These are phyloP conservation scores for Venturiaceae sp. DNA, from an alignment of 2,329 filamentous ascomycete genomes.

Conservation along the genomic window DNA sequence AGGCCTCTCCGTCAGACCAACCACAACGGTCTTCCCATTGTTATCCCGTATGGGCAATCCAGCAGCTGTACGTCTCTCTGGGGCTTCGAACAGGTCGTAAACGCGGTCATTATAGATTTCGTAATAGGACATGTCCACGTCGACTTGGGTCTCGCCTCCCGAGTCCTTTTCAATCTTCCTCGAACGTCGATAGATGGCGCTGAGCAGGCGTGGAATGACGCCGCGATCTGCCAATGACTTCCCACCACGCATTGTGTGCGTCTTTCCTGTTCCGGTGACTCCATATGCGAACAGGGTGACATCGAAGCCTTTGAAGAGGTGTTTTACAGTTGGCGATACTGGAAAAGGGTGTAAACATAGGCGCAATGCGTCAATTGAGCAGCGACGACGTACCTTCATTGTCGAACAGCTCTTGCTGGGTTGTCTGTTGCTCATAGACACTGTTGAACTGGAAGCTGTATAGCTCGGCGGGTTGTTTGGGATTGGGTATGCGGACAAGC, in stretches of 20 bases:
- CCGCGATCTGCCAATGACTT: slow-evolving; percentile 77
- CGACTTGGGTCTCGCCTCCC: slow-evolving; percentile 57
- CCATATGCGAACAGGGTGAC: slow-evolving; percentile 89
- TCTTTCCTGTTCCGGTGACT: slow-evolving; percentile 88
- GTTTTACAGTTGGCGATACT: slow-evolving; percentile 86
- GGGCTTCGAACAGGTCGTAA: slow-evolving; percentile 79
- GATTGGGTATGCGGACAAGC: slow-evolving; percentile 82
- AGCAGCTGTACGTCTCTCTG: slow-evolving; percentile 73
- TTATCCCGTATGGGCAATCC: slow-evolving; percentile 79
- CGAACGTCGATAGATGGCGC: slow-evolving; percentile 72
- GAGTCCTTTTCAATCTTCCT: slow-evolving; percentile 80
- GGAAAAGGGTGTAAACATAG: slow-evolving; percentile 14
- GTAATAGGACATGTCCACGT: slow-evolving; percentile 79
- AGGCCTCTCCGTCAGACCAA: slow-evolving; percentile 72
- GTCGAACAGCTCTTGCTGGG: slow-evolving; percentile 82
- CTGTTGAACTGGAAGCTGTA: slow-evolving; percentile 93
- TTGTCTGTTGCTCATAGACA: slow-evolving; percentile 72
- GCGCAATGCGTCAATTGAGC: background rate
- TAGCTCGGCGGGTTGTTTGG: slow-evolving; percentile 83
- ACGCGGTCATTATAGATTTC: slow-evolving; percentile 98
- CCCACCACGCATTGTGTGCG: slow-evolving; percentile 90
- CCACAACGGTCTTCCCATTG: slow-evolving; percentile 76
- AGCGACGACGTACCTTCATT: slow-evolving; percentile 58
- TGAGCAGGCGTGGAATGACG: slow-evolving; percentile 77
- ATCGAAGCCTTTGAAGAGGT: slow-evolving; percentile 82